Evolutionary conservation across 805 yeast genomes (phyloP).

Genomic region (Teunomyces stri): DNA sequence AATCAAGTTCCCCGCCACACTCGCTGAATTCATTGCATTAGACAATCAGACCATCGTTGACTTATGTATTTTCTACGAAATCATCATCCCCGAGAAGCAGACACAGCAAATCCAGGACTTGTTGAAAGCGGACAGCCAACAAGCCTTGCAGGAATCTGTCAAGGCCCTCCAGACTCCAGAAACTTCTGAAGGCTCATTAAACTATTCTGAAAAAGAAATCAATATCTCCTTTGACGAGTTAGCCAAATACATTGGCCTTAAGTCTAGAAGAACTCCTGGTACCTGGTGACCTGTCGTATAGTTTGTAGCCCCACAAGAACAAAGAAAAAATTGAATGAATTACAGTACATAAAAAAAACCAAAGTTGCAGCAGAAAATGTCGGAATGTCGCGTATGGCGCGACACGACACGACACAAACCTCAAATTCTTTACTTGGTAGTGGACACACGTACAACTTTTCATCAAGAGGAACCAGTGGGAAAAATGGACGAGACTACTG

Average conservation of each 20-base stretch:
- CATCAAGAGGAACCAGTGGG: background rate
- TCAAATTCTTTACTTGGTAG: background rate
- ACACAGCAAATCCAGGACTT: slow-evolving; percentile 34
- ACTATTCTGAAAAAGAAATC: slow-evolving; percentile 46
- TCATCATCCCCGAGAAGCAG: slow-evolving; percentile 57
- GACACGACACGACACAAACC: background rate
- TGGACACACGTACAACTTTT: slow-evolving; percentile 1
- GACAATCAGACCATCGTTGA: slow-evolving; percentile 45
- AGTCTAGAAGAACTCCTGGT: slow-evolving; percentile 49
- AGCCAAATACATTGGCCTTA: slow-evolving; percentile 67
- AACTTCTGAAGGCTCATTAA: background rate
- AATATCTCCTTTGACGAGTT: slow-evolving; percentile 59
- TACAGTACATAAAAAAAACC: background rate
- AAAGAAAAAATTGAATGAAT: too few species aligned
- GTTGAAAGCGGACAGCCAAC: slow-evolving; percentile 8
- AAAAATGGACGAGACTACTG: slow-evolving; percentile 15
- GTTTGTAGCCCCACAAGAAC: slow-evolving; percentile 1
- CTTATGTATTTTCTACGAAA: slow-evolving; percentile 71
- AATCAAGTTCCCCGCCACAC: slow-evolving; percentile 53
- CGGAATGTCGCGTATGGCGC: background rate
- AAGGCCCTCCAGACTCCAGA: slow-evolving; percentile 3
- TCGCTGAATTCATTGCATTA: slow-evolving; percentile 50
- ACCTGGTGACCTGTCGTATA: slow-evolving; percentile 41
- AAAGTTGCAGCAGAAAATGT: slow-evolving; percentile 1
- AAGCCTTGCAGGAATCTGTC: slow-evolving; percentile 7